Conservation (phyloP, 352 stramenopile genomes). For the Phytophthora lateralis region DNA sequence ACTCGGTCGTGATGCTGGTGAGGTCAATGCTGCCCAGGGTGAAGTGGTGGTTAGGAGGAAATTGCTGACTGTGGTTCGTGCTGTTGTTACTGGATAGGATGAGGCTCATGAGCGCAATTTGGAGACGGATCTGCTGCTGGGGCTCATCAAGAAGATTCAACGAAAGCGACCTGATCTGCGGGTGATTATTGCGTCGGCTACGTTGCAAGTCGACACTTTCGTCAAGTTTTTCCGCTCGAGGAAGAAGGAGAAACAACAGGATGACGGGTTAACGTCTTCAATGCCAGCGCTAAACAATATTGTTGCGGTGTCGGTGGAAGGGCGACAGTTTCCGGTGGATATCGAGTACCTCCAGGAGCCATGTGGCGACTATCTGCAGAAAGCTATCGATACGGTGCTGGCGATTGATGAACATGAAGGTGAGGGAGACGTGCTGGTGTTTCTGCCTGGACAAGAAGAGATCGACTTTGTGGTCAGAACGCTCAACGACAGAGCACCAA, state of each 20-base stretch:
- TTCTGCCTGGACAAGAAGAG: constrained; percentile 94
- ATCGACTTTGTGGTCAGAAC: constrained; percentile 91
- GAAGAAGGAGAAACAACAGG: constrained; percentile 33
- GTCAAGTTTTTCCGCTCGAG: constrained; percentile 89
- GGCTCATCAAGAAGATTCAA: constrained; percentile 96
- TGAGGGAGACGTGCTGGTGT: constrained; percentile 94
- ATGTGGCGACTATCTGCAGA: constrained; percentile 70
- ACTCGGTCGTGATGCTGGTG: constrained; percentile 87
- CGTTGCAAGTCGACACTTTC: constrained; percentile 87
- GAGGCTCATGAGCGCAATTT: constrained; percentile 95
- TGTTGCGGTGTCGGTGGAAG: constrained; percentile 78
- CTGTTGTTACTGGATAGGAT: constrained; percentile 54
- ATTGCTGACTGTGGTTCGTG: constrained; percentile 7
- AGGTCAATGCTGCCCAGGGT: not conserved
- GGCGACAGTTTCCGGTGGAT: constrained; percentile 92
- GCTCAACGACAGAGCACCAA: constrained; percentile 51
- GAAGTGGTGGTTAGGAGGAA: not conserved
- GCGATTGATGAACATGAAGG: constrained; percentile 72
- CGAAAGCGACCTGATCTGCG: constrained; percentile 86
- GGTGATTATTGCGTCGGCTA: constrained; percentile 86
- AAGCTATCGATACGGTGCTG: constrained; percentile 74
- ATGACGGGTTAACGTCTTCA: not conserved
- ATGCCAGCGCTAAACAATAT: constrained; percentile 44
- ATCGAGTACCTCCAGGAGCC: constrained; percentile 87
- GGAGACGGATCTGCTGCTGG: constrained; percentile 94